Conservation (phyloP, 164 flowering plant genomes). For the Euptelea pleiosperma region DNA sequence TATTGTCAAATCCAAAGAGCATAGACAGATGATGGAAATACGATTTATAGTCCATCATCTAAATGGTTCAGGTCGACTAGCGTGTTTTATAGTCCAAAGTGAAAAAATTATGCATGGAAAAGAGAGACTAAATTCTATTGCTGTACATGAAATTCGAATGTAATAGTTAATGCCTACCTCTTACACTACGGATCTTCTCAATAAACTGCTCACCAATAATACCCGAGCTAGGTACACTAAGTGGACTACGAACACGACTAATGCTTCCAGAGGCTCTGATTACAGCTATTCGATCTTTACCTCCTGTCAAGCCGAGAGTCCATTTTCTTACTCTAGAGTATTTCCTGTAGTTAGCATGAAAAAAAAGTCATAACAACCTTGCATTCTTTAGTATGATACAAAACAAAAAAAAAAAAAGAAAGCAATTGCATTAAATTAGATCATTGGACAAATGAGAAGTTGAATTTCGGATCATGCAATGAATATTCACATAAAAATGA, state of each 20-base stretch:
- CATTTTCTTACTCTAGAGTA: conserved; percentile 74
- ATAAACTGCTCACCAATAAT: conserved; percentile 71
- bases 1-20: not conserved
- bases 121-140: not conserved
- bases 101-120: not conserved
- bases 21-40: not conserved
- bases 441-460: not conserved
- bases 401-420: not conserved
- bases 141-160: not conserved
- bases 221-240: conserved; percentile 57
- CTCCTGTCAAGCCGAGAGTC: conserved; percentile 85
- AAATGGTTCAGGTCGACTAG: not conserved
- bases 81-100: not conserved
- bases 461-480: not conserved
- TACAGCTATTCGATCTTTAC: conserved; percentile 69
- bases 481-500: not conserved
- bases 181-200: conserved; percentile 54
- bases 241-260: conserved; percentile 65
- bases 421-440: not conserved
- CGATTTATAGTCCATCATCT: not conserved
- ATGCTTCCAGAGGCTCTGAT: conserved; percentile 94
- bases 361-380: not conserved
- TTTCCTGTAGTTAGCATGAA: conserved; percentile 44
- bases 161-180: conserved; percentile 37
- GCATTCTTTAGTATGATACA: not conserved